Percentiles rank a stretch among this genome's conserved stretches.
These are phyloP conservation scores for Mycena venus DNA, from an alignment of 768 basidiomycete species.

Conservation along the genomic window DNA sequence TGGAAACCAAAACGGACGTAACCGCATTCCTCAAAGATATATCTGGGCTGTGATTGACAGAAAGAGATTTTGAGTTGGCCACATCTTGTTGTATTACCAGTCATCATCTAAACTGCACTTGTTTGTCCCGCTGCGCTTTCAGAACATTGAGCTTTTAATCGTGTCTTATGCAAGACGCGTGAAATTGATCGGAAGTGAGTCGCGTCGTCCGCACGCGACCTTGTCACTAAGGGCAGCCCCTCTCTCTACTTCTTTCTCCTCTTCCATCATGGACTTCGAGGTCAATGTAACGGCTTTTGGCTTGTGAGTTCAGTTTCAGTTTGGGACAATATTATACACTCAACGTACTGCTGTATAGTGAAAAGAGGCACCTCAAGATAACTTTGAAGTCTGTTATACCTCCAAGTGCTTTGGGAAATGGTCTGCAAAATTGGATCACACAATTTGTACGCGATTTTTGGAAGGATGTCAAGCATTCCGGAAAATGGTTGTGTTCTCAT, in stretches of 20 bases:
- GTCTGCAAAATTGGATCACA: not conserved
- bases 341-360: not conserved
- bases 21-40: conserved; percentile 71
- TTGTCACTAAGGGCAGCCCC: not conserved
- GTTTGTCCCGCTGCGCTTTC: too few species aligned
- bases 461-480: conserved; percentile 18
- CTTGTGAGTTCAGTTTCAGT: not conserved
- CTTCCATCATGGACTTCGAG: conserved; percentile 23
- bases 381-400: not conserved
- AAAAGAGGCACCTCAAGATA: conserved; percentile 18
- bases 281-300: conserved; percentile 4
- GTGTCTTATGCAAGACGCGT: not conserved
- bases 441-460: not conserved
- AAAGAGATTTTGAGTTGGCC: not conserved
- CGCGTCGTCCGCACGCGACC: too few species aligned
- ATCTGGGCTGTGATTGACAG: conserved; percentile 57
- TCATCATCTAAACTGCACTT: not conserved
- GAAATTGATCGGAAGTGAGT: not conserved
- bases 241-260: not conserved
- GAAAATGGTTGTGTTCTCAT: conserved; percentile 11
- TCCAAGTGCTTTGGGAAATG: not conserved
- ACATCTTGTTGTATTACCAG: not conserved
- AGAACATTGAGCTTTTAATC: too few species aligned
- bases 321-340: not conserved
- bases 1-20: conserved; percentile 70